These are phyloP conservation scores for Pleurotus ostreatus DNA, from an alignment of 768 basidiomycete species.

Conservation along the genomic window DNA sequence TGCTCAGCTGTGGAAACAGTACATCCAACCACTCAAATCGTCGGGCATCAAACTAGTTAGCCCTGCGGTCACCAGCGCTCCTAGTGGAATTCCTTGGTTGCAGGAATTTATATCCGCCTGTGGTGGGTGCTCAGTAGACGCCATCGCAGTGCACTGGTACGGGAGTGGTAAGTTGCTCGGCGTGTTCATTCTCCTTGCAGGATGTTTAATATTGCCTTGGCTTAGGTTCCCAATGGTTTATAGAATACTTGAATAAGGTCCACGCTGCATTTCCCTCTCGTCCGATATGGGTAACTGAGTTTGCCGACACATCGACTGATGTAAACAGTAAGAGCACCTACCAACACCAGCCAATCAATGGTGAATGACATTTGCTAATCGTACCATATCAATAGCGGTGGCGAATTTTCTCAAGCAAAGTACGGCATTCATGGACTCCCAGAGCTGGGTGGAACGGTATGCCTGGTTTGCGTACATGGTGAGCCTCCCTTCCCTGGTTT, in stretches of 20 bases:
- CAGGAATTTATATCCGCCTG: slow-evolving; percentile 29
- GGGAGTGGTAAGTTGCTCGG: background rate
- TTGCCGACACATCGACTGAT: slow-evolving; percentile 15
- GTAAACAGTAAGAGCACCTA: background rate
- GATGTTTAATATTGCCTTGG: slow-evolving; percentile 20
- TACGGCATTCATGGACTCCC: slow-evolving; percentile 35
- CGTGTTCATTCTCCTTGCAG: background rate
- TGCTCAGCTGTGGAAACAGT: slow-evolving; percentile 30
- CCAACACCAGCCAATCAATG: no score
- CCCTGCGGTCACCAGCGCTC: slow-evolving; percentile 30
- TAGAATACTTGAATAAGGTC: slow-evolving; percentile 28
- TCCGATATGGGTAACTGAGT: slow-evolving; percentile 34
- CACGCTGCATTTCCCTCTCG: slow-evolving; percentile 27
- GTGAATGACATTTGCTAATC: no score
- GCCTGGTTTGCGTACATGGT: slow-evolving; percentile 42
- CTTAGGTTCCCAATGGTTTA: slow-evolving; percentile 27
- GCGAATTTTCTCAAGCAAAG: slow-evolving; percentile 38
- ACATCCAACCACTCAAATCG: slow-evolving; percentile 30
- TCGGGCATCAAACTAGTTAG: slow-evolving; percentile 28
- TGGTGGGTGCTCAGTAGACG: slow-evolving; percentile 30
- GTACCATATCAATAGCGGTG: slow-evolving; percentile 19
- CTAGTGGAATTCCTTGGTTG: slow-evolving; percentile 28
- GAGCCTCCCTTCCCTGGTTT: slow-evolving; percentile 1
- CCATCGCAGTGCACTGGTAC: slow-evolving; percentile 33
- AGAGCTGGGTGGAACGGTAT: slow-evolving; percentile 41